Evolutionary conservation across 495 filamentous ascomycete genomes (phyloP), one percentile per base, ranked within the genome.

Genomic region (Geopyxis carbonaria): DNA sequence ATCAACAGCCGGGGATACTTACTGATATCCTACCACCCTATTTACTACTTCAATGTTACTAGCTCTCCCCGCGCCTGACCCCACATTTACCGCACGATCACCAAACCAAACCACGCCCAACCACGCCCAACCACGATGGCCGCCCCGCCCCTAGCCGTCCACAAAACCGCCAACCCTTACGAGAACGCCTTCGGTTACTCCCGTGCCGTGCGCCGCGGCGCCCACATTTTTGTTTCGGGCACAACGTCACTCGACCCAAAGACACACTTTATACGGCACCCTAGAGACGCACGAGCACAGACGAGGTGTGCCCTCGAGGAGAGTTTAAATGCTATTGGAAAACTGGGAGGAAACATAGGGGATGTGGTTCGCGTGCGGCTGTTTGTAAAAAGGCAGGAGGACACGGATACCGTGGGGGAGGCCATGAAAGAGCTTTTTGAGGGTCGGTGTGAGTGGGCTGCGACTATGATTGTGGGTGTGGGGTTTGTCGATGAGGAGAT

Each of bases 151-250:
- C n/a, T n/a, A n/a, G n/a, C n/a, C n/a, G n/a, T n/a, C n/a, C n/a
- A n/a, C 5, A 30, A 30, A 2, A 37, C 34, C 34, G 19, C 11
- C 11, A 37, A 37, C 2, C 64, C 63, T 5, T 68, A 59, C 47
- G 64, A 68, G 46, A 47, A 56, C 20, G 43, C 36, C 10, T 59
- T 65, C 38, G 64, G 64, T 11, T 66, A 68, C 40, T 64, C 64
- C 31, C 62, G 64, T 18, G 64, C 64, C 7, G 53, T 68, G 4
- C 61, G 61, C 0, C 58, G 54, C 31, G 59, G 61, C 1, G 45
- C 50, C n/a, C 55, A 61, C 0, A 62, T 68, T 39, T 65, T 59
- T 44, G 62, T 68, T 18, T 62, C 64, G 10, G 64, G 64, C 2
- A 61, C 64, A 14, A 68, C 64, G 3, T 57, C 64, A 8, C 31